phyloP scores from a whole-genome alignment of 768 basidiomycete species.

The Phaffia australis region DNA sequence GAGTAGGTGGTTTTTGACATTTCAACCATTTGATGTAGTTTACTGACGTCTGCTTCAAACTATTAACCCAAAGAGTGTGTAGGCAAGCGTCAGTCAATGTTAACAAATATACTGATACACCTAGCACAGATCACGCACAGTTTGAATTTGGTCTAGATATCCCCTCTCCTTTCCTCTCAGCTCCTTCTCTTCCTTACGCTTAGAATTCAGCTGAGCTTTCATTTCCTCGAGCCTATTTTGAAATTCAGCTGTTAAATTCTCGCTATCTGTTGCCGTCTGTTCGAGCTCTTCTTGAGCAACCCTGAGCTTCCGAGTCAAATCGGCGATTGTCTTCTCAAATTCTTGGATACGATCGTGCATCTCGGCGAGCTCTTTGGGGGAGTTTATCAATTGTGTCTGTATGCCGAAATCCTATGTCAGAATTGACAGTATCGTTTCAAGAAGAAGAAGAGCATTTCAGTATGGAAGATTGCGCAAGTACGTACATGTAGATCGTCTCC shows the following conservation, averaged over 20 bases:
- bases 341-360: constrained; percentile 14
- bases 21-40: constrained; percentile 18
- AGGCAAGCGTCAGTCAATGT: too few relatives aligned
- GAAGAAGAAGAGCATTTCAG: too few relatives aligned
- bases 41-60: constrained; percentile 21
- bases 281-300: constrained; percentile 20
- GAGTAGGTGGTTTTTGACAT: constrained; percentile 6
- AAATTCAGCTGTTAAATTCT: constrained; percentile 9
- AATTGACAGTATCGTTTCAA: not conserved
- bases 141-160: constrained; percentile 11
- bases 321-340: constrained; percentile 11
- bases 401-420: not conserved
- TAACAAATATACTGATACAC: too few relatives aligned
- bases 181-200: constrained; percentile 22
- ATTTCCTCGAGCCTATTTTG: constrained; percentile 20
- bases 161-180: constrained; percentile 16
- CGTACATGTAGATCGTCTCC: constrained; percentile 2
- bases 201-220: not conserved
- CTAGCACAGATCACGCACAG: not conserved
- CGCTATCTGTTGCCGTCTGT: constrained; percentile 15
- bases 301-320: constrained; percentile 15
- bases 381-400: constrained; percentile 9
- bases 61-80: not conserved
- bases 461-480: not conserved
- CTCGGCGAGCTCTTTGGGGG: not conserved